phyloP scores from a whole-genome alignment of 441 rosid genomes.

The Geranium incanum region DNA sequence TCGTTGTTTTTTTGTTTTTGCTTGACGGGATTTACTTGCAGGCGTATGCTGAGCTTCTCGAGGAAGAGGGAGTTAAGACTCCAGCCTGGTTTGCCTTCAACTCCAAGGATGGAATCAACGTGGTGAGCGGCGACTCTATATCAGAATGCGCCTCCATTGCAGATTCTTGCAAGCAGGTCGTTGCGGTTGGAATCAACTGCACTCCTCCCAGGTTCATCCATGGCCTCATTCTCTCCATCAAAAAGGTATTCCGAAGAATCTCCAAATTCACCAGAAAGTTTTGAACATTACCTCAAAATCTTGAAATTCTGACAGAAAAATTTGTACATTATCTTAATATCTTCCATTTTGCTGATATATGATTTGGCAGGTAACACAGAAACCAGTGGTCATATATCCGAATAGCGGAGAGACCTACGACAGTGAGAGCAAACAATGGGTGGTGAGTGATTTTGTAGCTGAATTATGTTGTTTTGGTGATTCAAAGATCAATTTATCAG shows the following conservation, averaged over 20 bases:
- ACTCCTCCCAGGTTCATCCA: conserved; percentile 69
- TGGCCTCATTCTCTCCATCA: conserved; percentile 45
- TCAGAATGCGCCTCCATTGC: conserved; percentile 62
- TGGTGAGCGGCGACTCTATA: conserved; percentile 64
- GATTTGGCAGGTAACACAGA: conserved; percentile 50
- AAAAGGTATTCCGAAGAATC: conserved; percentile 30
- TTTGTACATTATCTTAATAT: background rate
- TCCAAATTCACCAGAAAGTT: too few species aligned
- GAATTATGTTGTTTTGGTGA: background rate
- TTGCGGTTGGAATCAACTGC: conserved; percentile 77
- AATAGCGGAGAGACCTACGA: conserved; percentile 80
- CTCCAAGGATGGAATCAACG: conserved; percentile 64
- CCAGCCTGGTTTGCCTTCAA: conserved; percentile 83
- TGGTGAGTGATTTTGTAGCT: conserved; percentile 37
- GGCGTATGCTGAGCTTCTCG: conserved; percentile 80
- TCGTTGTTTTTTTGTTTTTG: background rate
- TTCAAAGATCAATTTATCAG: background rate
- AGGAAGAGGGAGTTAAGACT: conserved; percentile 45
- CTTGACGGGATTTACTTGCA: conserved; percentile 19
- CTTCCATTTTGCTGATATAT: background rate
- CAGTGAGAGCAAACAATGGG: conserved; percentile 57
- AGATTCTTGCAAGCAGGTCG: conserved; percentile 61
- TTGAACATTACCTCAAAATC: background rate
- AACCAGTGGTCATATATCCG: conserved; percentile 68
- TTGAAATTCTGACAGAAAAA: background rate